Conservation (phyloP, 1,284 basidiomycete genomes). For the Coniferiporia weirii region DNA sequence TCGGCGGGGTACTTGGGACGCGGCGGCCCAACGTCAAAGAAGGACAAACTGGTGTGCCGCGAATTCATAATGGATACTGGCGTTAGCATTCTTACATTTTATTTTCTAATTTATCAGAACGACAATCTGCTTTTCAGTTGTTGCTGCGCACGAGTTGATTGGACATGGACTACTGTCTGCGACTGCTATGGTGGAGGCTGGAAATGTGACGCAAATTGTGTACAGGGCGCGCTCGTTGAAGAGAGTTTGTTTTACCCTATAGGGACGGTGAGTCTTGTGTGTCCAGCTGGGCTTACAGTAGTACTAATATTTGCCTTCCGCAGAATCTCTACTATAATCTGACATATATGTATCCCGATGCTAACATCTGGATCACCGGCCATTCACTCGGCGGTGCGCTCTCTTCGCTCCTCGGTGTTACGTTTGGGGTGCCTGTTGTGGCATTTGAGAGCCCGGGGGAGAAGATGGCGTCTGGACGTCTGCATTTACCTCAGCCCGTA, state of each 20-base stretch:
- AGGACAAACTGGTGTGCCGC: conserved; percentile 64
- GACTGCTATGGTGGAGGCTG: conserved; percentile 81
- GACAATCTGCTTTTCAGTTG: conserved; percentile 97
- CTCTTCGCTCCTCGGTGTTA: conserved; percentile 81
- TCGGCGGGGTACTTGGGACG: conserved; percentile 75
- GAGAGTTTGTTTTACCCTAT: conserved; percentile 89
- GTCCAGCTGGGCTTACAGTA: not conserved
- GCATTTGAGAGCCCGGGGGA: conserved; percentile 93
- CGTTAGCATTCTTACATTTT: not conserved
- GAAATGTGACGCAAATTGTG: conserved; percentile 81
- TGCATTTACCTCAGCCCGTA: conserved; percentile 85
- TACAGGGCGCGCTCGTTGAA: conserved; percentile 74
- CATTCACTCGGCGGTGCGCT: conserved; percentile 62
- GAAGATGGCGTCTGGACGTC: conserved; percentile 72
- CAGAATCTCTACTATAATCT: conserved; percentile 93
- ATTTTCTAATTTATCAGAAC: conserved; percentile 29
- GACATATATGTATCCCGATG: conserved; percentile 87
- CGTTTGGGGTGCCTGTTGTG: conserved; percentile 90
- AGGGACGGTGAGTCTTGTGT: conserved; percentile 55
- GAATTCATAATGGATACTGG: not conserved
- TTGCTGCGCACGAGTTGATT: conserved; percentile 92
- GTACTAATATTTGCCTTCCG: not conserved
- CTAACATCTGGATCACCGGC: conserved; percentile 91
- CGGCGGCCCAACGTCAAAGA: conserved; percentile 81
- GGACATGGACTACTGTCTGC: conserved; percentile 95